Evolutionary conservation across 345 rosid genomes (phyloP), one percentile per base, ranked within the genome.

Genomic region (Arabidopsis suecica): DNA sequence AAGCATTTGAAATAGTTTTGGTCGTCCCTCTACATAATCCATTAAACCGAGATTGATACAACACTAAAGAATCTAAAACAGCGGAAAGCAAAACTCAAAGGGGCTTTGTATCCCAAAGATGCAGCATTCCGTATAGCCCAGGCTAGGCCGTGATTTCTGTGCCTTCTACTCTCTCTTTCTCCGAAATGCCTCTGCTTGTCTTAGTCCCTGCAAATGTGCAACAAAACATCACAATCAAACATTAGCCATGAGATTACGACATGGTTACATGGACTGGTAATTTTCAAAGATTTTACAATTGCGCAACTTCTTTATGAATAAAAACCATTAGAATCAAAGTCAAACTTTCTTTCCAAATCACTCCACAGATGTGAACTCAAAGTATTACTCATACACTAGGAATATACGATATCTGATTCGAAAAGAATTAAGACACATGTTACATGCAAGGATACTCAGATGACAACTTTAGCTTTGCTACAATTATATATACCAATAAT

Each of bases 191-290:
- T 63, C n/a, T 28, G 30, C 66, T 77, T 47, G 20, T 76, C 65
- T 69, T 76, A 76, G 80, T 76, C 80, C 80, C 80, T 76, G 61
- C 32, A 69, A 63, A 53, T 51, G 45, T 23, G 20, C 57, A 62
- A 37, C 75, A 76, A 54, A 22, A 53, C 49, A 69, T 69, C 25
- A 76, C 42, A 4, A 69, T 69, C 69, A 51, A 32, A 30, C 44
- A 55, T 1, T 36, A 30, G 54, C 40, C 18, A 16, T 30, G 28
- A 33, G 41, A 22, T 51, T n/a, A 16, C 0, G 22, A 7, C 28
- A 20, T 55, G 44, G 54, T 65, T 23, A 12, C 33, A 34, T 34
- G 58, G 28, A 25, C 42, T 36, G 16, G 11, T 48, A 47, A 47
- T 13, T 5, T 37, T 25, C 32, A 61, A 9, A 50, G 49, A 37